A percentile compares a stretch with the other conserved stretches of the same genome.
phyloP scores from a whole-genome alignment of 108 stramenopile species.

The Pseudonitzschia pungens region DNA sequence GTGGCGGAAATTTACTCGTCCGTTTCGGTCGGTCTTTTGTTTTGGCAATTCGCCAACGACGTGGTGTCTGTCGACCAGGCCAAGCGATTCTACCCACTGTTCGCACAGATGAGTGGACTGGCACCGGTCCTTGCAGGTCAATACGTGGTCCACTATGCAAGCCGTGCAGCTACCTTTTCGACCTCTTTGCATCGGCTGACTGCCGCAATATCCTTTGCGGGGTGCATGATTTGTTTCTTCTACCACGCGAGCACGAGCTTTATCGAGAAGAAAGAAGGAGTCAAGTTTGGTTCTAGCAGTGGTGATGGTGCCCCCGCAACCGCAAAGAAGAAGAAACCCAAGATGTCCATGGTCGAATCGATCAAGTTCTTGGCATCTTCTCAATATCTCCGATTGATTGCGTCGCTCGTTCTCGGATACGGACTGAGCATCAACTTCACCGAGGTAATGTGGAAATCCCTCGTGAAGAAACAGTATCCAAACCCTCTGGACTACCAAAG shows the following conservation, averaged over 20 bases:
- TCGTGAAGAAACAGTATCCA: conserved; percentile 91
- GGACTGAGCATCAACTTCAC: conserved; percentile 96
- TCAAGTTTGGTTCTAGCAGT: not conserved
- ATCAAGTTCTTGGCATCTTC: conserved; percentile 85
- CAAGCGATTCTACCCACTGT: conserved; percentile 93
- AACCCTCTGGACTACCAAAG: conserved; percentile 89
- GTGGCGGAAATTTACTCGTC: conserved; percentile 93
- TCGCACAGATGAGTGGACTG: conserved; percentile 93
- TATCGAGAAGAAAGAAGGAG: conserved; percentile 51
- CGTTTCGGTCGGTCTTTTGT: conserved; percentile 94
- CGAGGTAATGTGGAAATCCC: conserved; percentile 96
- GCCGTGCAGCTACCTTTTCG: conserved; percentile 72
- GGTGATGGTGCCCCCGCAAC: not conserved
- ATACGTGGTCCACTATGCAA: conserved; percentile 80
- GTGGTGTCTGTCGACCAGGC: conserved; percentile 90
- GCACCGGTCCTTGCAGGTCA: conserved; percentile 91
- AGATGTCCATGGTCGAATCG: conserved; percentile 85
- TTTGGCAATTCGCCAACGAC: conserved; percentile 98
- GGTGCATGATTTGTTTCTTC: conserved; percentile 81
- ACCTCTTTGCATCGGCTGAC: conserved; percentile 80
- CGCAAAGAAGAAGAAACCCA: conserved; percentile 76
- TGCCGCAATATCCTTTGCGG: conserved; percentile 67
- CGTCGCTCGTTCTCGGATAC: conserved; percentile 89
- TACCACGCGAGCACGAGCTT: conserved; percentile 66
- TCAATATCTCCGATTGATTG: conserved; percentile 90